phyloP scores from a whole-genome alignment of 2,329 filamentous ascomycete genomes.

The Aspergillus terreus region DNA sequence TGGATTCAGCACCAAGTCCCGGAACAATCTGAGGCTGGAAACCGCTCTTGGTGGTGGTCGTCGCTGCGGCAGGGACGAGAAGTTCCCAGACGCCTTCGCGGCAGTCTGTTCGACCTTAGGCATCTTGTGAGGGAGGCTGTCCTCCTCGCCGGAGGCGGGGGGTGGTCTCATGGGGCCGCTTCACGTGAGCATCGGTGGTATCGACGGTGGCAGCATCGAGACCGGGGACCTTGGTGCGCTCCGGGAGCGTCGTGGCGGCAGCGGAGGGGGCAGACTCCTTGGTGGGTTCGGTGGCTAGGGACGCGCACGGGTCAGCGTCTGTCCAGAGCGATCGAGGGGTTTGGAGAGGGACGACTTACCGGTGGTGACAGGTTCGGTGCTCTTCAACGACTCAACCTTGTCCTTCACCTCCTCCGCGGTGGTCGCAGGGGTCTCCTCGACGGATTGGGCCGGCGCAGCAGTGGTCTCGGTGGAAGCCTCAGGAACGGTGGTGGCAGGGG shows the following conservation, averaged over 20 bases:
- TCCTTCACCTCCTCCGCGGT: conserved; percentile 9
- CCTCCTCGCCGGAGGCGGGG: conserved; percentile 28
- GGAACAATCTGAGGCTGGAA: conserved; percentile 19
- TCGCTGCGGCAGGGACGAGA: conserved; percentile 2
- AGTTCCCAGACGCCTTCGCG: conserved; percentile 2
- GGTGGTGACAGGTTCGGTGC: background rate
- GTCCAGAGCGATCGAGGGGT: background rate
- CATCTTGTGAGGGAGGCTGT: conserved; percentile 33
- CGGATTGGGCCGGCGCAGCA: background rate
- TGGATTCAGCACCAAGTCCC: conserved; percentile 17
- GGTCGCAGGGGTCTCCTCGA: conserved; percentile 3
- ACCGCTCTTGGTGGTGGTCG: conserved; percentile 4
- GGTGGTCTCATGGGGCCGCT: conserved; percentile 36
- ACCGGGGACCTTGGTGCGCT: conserved; percentile 16
- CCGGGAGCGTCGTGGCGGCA: conserved; percentile 13
- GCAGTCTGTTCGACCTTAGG: conserved; percentile 27
- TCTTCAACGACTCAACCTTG: conserved; percentile 1
- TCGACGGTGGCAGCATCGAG: conserved; percentile 14
- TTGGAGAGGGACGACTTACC: background rate
- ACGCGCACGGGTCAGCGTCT: background rate
- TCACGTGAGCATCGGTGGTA: conserved; percentile 21
- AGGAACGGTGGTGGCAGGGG: conserved; percentile 8
- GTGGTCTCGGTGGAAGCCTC: conserved; percentile 7
- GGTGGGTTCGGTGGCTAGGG: conserved; percentile 1
- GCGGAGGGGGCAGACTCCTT: conserved; percentile 8